Evolutionary conservation across 192 early-diverging fungal genomes (phyloP).

Genomic region (Dispira parvispora): DNA sequence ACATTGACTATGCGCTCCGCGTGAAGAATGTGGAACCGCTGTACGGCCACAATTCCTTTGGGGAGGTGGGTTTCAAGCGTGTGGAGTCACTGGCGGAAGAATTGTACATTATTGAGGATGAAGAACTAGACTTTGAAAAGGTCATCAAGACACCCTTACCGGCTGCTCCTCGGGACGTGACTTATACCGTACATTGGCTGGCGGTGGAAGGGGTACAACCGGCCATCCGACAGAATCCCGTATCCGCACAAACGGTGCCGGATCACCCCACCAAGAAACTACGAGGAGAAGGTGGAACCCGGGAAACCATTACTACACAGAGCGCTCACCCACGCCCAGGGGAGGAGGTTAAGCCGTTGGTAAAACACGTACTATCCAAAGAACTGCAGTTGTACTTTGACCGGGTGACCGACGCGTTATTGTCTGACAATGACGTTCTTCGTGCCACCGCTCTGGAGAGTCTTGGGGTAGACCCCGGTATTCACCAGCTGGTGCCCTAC

Average conservation of each 20-base stretch:
- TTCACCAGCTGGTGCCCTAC: conserved; percentile 89
- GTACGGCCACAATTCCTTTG: conserved; percentile 68
- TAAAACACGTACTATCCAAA: conserved; percentile 81
- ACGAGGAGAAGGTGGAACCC: neutral
- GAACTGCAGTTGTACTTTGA: conserved; percentile 93
- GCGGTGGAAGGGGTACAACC: conserved; percentile 99
- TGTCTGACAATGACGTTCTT: conserved; percentile 49
- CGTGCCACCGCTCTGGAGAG: conserved; percentile 63
- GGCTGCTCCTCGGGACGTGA: conserved; percentile 73
- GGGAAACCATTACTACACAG: conserved; percentile 12
- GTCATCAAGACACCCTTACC: conserved; percentile 75
- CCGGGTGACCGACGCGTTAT: conserved; percentile 63
- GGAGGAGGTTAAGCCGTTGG: conserved; percentile 36
- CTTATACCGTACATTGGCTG: conserved; percentile 92
- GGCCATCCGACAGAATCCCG: conserved; percentile 88
- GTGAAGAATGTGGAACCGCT: conserved; percentile 91
- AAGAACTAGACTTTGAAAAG: conserved; percentile 83
- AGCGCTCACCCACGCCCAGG: conserved; percentile 13
- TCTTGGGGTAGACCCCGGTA: conserved; percentile 74
- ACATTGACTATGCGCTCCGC: conserved; percentile 80
- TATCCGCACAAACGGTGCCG: conserved; percentile 31
- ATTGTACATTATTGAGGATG: conserved; percentile 84
- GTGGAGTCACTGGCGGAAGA: conserved; percentile 42
- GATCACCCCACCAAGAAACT: conserved; percentile 6
- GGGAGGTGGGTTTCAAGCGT: conserved; percentile 52